Evolutionary conservation across 2,329 filamentous ascomycete genomes (phyloP).

Genomic region (Microdochium trichocladiopsis): DNA sequence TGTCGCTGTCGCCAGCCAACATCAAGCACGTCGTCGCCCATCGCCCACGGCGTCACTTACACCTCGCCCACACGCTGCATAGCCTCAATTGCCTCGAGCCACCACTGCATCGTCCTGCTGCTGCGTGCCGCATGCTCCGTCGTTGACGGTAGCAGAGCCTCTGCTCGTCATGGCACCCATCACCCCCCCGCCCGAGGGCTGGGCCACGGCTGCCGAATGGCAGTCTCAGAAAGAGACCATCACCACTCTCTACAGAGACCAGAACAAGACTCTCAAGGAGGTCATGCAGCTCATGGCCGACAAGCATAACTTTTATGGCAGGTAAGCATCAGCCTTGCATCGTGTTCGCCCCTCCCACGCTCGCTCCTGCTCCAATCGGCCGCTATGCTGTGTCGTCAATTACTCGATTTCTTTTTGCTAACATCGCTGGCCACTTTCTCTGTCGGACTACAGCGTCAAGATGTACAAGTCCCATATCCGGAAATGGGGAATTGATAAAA

Average conservation of each 20-base stretch:
- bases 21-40: background rate
- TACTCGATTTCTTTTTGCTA: constrained; percentile 5
- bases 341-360: background rate
- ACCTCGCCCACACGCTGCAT: background rate
- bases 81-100: background rate
- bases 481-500: constrained; percentile 23
- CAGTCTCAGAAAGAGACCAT: constrained; percentile 2
- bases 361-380: background rate
- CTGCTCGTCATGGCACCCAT: background rate
- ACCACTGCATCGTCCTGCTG: too few species aligned
- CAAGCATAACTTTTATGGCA: constrained; percentile 45
- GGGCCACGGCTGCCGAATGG: background rate
- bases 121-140: background rate
- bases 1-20: background rate
- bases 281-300: constrained; percentile 20
- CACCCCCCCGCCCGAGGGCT: background rate
- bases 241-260: constrained; percentile 10
- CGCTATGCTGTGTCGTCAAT: too few species aligned
- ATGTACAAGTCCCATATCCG: constrained; percentile 23
- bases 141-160: background rate
- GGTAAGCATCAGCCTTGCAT: constrained; percentile 11
- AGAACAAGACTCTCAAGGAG: constrained; percentile 21
- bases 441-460: constrained; percentile 10
- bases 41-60: background rate
- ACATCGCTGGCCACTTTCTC: background rate